Conservation (phyloP, 768 basidiomycete species). For the Trametes coccinea region DNA sequence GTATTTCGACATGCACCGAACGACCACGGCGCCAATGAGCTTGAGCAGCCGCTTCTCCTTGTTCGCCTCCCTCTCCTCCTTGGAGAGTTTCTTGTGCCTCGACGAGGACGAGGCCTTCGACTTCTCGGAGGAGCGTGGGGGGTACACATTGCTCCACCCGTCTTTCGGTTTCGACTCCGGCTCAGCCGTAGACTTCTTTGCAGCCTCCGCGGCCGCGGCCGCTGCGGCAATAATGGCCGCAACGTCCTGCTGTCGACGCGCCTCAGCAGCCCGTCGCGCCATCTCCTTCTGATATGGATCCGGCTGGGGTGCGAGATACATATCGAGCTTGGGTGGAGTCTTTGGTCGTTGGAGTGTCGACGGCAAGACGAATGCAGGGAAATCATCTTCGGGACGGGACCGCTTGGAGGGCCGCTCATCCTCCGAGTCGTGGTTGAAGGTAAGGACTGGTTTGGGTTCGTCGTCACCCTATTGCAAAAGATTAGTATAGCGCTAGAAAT, state of each 20-base stretch:
- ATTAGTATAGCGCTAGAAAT: background rate
- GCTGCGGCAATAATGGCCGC: slow-evolving; percentile 43
- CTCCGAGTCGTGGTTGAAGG: slow-evolving; percentile 7
- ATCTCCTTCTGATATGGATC: slow-evolving; percentile 7
- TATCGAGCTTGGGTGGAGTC: background rate
- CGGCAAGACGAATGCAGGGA: slow-evolving; percentile 17
- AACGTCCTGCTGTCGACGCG: slow-evolving; percentile 30
- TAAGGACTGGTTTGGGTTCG: background rate
- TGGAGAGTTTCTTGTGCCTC: slow-evolving; percentile 43
- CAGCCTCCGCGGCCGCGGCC: slow-evolving; percentile 32
- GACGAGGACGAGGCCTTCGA: slow-evolving; percentile 23
- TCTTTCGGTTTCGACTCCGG: background rate
- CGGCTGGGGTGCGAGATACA: background rate
- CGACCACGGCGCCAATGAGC: slow-evolving; percentile 86
- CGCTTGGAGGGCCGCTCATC: slow-evolving; percentile 24
- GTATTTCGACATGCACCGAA: slow-evolving; percentile 91
- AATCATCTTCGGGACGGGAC: slow-evolving; percentile 19
- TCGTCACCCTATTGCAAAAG: slow-evolving; percentile 31
- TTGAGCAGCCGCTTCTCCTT: slow-evolving; percentile 85
- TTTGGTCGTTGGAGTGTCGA: background rate
- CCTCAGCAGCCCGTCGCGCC: slow-evolving; percentile 15
- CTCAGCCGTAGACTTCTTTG: slow-evolving; percentile 23
- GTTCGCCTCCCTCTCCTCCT: slow-evolving; percentile 62
- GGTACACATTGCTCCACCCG: background rate
- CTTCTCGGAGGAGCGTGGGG: slow-evolving; percentile 30